Percentiles rank a stretch among this genome's conserved stretches.
phyloP scores from a whole-genome alignment of 495 filamentous ascomycete genomes.

The Collariella sp. region DNA sequence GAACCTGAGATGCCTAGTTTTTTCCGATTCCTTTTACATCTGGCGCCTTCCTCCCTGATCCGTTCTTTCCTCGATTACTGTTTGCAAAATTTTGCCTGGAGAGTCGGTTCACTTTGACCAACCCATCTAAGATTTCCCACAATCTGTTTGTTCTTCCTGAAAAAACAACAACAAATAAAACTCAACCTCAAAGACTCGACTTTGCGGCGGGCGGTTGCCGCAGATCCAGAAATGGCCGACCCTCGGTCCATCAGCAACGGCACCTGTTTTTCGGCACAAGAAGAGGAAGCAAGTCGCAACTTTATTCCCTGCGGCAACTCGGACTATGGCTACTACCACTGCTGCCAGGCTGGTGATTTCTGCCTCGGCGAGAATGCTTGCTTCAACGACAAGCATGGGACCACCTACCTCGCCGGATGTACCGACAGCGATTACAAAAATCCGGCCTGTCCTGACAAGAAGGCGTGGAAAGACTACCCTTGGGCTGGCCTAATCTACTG shows the following conservation, averaged over 20 bases:
- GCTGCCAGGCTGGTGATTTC: conserved; percentile 30
- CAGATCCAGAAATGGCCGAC: background rate
- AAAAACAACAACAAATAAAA: no score
- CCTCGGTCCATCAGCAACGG: conserved; percentile 27
- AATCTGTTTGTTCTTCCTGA: no score
- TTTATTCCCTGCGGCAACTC: conserved; percentile 35
- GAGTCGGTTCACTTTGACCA: no score
- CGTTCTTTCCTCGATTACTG: no score
- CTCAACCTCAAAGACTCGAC: no score
- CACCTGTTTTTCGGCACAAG: conserved; percentile 25
- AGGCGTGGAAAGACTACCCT: conserved; percentile 1
- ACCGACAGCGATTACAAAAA: conserved; percentile 19
- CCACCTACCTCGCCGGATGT: conserved; percentile 31
- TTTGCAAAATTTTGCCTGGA: no score
- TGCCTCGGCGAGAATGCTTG: conserved; percentile 26
- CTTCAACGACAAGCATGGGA: conserved; percentile 16
- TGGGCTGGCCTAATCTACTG: conserved; percentile 25
- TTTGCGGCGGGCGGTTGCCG: no score
- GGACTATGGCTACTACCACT: conserved; percentile 23
- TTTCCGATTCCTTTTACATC: no score
- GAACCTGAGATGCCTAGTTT: no score
- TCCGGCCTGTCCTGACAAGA: conserved; percentile 16
- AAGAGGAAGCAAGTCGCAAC: background rate
- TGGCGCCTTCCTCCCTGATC: no score
- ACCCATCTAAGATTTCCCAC: no score